Conservation (phyloP, 257 asterid species). For the Phtheirospermum japonicum region DNA sequence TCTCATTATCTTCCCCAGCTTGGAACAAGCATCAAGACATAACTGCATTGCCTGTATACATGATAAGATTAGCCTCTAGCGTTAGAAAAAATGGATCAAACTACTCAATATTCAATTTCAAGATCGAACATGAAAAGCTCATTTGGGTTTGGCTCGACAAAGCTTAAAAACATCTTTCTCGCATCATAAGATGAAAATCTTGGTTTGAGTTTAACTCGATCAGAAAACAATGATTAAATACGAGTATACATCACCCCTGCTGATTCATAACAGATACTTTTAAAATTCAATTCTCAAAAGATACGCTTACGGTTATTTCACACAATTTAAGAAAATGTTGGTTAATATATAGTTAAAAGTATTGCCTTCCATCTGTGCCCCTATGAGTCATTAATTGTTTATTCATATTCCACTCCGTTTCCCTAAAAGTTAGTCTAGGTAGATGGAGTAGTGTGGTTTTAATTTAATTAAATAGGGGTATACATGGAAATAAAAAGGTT, state of each 20-base stretch:
- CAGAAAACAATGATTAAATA: not conserved
- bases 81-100: not conserved
- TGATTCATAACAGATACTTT: too few relatives aligned
- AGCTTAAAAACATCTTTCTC: not conserved
- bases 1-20: conserved; percentile 74
- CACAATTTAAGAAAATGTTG: too few relatives aligned
- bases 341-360: too few relatives aligned
- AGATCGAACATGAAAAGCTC: not conserved
- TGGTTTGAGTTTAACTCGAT: not conserved
- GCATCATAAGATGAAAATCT: not conserved
- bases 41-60: conserved; percentile 79
- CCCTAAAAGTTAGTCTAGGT: too few relatives aligned
- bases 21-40: conserved; percentile 87
- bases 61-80: not conserved
- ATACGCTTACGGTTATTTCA: too few relatives aligned
- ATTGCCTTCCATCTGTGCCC: too few relatives aligned
- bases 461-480: too few relatives aligned
- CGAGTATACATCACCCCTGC: not conserved
- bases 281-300: too few relatives aligned
- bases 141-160: not conserved
- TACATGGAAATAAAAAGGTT: too few relatives aligned
- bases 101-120: not conserved
- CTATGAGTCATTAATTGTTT: too few relatives aligned
- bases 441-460: too few relatives aligned
- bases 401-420: too few relatives aligned